Evolutionary conservation across 2,329 filamentous ascomycete species (phyloP).

Genomic region (Coccinonectria pachysandricola): DNA sequence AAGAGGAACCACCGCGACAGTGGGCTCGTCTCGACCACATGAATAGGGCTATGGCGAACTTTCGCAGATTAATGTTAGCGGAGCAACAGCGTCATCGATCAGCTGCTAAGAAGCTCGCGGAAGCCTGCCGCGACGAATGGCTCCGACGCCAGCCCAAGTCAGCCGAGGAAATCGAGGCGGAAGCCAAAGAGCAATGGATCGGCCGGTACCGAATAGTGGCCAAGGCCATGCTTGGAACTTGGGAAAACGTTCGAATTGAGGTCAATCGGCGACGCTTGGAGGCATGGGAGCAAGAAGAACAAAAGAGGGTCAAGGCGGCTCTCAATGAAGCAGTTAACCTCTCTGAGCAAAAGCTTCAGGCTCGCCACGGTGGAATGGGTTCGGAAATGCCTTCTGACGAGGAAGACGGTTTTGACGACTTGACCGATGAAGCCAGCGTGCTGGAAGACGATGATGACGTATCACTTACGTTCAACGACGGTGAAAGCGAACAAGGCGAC

Average conservation of each 20-base stretch:
- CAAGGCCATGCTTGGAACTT: constrained; percentile 44
- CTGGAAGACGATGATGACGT: constrained; percentile 24
- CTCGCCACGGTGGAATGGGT: constrained; percentile 43
- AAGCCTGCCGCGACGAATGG: constrained; percentile 70
- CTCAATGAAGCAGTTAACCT: constrained; percentile 64
- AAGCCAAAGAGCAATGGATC: constrained; percentile 59
- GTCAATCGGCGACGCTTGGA: constrained; percentile 49
- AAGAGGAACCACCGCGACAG: constrained; percentile 63
- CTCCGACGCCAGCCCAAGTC: constrained; percentile 62
- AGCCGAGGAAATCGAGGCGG: constrained; percentile 69
- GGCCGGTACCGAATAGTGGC: constrained; percentile 63
- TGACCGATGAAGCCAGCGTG: constrained; percentile 35
- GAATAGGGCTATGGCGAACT: constrained; percentile 65
- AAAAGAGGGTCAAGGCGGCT: constrained; percentile 54
- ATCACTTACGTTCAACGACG: constrained; percentile 25
- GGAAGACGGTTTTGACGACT: constrained; percentile 34
- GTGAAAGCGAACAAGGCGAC: constrained; percentile 31
- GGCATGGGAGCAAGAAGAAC: constrained; percentile 56
- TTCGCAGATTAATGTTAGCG: constrained; percentile 66
- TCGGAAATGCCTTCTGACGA: constrained; percentile 39
- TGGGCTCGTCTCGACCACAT: constrained; percentile 87
- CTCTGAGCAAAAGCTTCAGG: constrained; percentile 58
- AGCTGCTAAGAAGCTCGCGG: constrained; percentile 69
- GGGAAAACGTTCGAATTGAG: constrained; percentile 54
- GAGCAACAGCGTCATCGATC: constrained; percentile 70